Percentiles rank a stretch among this genome's conserved stretches.
Evolutionary conservation across 2,329 filamentous ascomycete species (phyloP).

Genomic region (Pestalotiopsis sp.): DNA sequence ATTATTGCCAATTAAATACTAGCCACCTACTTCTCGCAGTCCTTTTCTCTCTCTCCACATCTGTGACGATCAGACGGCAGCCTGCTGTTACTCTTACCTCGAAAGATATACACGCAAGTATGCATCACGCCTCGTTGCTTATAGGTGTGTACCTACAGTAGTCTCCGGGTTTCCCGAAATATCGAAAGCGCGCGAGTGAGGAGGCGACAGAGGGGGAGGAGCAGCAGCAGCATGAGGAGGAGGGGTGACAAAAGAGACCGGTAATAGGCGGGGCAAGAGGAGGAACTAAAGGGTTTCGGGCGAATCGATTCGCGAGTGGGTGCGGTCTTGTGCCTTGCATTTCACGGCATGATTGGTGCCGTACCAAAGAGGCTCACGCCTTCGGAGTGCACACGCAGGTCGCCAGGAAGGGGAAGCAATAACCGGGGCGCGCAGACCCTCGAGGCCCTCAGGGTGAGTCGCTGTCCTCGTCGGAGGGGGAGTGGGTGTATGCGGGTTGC

Average conservation of each 20-base stretch:
- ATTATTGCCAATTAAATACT: no score
- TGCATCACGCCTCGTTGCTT: background rate
- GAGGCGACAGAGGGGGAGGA: background rate
- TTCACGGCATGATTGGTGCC: conserved; percentile 1
- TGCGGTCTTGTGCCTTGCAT: conserved; percentile 1
- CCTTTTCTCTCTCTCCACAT: no score
- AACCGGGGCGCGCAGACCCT: background rate
- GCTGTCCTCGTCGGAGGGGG: background rate
- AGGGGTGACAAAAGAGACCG: background rate
- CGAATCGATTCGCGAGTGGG: background rate
- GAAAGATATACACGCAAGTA: background rate
- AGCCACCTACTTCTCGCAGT: no score
- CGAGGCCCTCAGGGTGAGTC: background rate
- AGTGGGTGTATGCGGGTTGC: background rate
- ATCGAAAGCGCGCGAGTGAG: background rate
- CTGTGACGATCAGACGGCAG: no score
- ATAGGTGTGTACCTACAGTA: background rate
- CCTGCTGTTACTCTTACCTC: background rate
- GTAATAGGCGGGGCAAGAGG: background rate
- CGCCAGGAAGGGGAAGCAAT: background rate
- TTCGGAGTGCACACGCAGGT: background rate
- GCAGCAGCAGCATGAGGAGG: background rate
- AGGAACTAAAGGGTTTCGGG: background rate
- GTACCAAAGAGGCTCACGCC: background rate
- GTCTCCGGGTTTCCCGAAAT: background rate